A percentile compares a stretch with the other conserved stretches of the same genome.
These are phyloP conservation scores for Colletotrichum limetticola DNA, from an alignment of 2,329 filamentous ascomycete genomes.

Conservation along the genomic window DNA sequence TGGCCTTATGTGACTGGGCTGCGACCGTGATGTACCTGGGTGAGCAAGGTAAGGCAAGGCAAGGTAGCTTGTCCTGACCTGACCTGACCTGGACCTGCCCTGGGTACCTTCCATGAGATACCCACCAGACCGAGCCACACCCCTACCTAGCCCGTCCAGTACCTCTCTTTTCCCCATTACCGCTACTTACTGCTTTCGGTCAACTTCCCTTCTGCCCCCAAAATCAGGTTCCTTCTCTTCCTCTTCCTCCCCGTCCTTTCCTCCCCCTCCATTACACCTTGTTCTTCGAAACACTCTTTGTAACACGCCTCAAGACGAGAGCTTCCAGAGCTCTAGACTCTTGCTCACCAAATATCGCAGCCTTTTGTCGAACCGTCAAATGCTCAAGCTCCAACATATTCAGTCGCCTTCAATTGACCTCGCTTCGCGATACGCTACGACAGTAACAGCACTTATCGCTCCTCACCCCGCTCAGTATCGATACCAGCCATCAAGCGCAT, in stretches of 20 bases:
- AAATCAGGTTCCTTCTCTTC: conserved; percentile 34
- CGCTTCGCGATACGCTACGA: conserved; percentile 31
- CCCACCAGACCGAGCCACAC: conserved; percentile 35
- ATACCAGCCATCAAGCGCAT: conserved; percentile 51
- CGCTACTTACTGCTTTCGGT: conserved; percentile 36
- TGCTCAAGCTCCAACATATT: conserved; percentile 34
- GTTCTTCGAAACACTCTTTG: conserved; percentile 38
- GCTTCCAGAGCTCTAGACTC: conserved; percentile 32
- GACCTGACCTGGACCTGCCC: not conserved
- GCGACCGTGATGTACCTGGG: not conserved
- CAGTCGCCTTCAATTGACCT: conserved; percentile 46
- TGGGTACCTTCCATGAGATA: conserved; percentile 21
- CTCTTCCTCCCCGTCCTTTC: conserved; percentile 40
- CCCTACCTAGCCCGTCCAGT: conserved; percentile 15
- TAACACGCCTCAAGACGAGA: conserved; percentile 42
- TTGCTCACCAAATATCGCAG: conserved; percentile 23
- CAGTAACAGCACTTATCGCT: conserved; percentile 40
- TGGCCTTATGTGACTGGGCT: conserved; percentile 13
- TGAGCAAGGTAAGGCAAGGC: conserved; percentile 10
- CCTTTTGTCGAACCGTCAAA: conserved; percentile 18
- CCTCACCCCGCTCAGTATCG: conserved; percentile 49
- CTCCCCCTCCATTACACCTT: conserved; percentile 34
- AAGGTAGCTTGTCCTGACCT: conserved; percentile 23
- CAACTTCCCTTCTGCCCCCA: conserved; percentile 34
- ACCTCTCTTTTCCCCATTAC: conserved; percentile 28